Evolutionary conservation across 306 rosid genomes (phyloP).

Genomic region (Acmispon strigosus): DNA sequence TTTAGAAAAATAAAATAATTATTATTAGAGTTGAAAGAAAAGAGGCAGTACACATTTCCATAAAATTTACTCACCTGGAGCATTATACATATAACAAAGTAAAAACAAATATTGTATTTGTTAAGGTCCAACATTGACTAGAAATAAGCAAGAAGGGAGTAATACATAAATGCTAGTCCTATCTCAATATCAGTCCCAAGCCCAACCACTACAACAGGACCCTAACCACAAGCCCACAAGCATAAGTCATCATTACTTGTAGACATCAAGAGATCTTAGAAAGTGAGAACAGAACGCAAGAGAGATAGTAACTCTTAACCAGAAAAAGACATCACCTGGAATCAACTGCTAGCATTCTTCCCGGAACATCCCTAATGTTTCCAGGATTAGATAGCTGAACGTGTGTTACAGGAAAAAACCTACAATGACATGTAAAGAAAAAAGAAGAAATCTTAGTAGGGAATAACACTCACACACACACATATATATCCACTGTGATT

Average conservation of each 20-base stretch:
- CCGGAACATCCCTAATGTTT: slow-evolving; percentile 61
- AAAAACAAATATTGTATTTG: too few relatives aligned
- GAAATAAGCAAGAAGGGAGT: too few relatives aligned
- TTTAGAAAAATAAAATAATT: too few relatives aligned
- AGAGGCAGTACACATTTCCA: too few relatives aligned
- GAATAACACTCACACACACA: too few relatives aligned
- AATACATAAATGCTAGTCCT: too few relatives aligned
- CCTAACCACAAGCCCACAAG: background rate
- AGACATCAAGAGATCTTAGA: background rate
- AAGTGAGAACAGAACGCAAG: background rate
- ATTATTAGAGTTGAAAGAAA: too few relatives aligned
- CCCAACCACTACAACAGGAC: background rate
- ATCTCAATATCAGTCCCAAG: background rate
- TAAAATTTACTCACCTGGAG: too few relatives aligned
- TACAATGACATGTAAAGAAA: slow-evolving; percentile 25
- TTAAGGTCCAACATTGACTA: too few relatives aligned
- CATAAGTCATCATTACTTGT: background rate
- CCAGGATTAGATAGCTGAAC: slow-evolving; percentile 83
- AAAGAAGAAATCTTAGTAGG: slow-evolving; percentile 4
- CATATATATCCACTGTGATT: too few relatives aligned
- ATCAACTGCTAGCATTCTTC: slow-evolving; percentile 80
- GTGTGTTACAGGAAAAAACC: slow-evolving; percentile 74
- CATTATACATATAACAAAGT: too few relatives aligned
- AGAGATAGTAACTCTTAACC: background rate
- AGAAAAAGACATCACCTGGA: slow-evolving; percentile 49